Conservation (phyloP, 2,329 filamentous ascomycete species). For the Venturia pyrina region DNA sequence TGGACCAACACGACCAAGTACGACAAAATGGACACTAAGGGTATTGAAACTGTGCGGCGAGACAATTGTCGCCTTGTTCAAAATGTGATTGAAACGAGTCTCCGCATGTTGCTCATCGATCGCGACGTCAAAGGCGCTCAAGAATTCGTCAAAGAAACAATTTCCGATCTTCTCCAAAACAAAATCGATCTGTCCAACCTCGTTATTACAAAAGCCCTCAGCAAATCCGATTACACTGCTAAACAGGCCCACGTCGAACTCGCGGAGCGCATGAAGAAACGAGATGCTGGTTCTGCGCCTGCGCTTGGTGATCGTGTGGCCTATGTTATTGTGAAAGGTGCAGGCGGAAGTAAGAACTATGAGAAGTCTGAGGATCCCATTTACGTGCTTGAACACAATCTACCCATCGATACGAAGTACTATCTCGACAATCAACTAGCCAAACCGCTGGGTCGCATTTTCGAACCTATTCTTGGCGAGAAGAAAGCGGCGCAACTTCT, state of each 20-base stretch:
- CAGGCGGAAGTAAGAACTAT: slow-evolving; percentile 84
- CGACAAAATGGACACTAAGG: slow-evolving; percentile 99
- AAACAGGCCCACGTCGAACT: slow-evolving; percentile 97
- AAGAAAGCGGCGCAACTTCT: slow-evolving; percentile 80
- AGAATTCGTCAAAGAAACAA: slow-evolving; percentile 95
- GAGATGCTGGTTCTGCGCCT: slow-evolving; percentile 88
- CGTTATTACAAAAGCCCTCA: slow-evolving; percentile 94
- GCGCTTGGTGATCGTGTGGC: slow-evolving; percentile 90
- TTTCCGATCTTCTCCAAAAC: slow-evolving; percentile 90
- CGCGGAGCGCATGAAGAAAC: slow-evolving; percentile 92
- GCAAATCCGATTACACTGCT: slow-evolving; percentile 69
- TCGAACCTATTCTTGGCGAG: slow-evolving; percentile 93
- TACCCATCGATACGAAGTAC: slow-evolving; percentile 96
- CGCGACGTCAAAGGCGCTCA: slow-evolving; percentile 82
- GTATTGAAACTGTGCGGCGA: slow-evolving; percentile 94
- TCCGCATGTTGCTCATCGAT: slow-evolving; percentile 93
- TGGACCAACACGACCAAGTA: slow-evolving; percentile 93
- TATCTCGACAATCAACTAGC: slow-evolving; percentile 97
- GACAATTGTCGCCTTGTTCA: slow-evolving; percentile 95
- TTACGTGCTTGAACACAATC: slow-evolving; percentile 92
- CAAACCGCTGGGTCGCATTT: slow-evolving; percentile 88
- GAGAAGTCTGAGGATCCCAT: slow-evolving; percentile 96
- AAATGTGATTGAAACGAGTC: slow-evolving; percentile 91
- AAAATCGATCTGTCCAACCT: slow-evolving; percentile 98
- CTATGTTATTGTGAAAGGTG: slow-evolving; percentile 94